Evolutionary conservation across 768 basidiomycete species (phyloP).

Genomic region (Dioszegia hungarica): DNA sequence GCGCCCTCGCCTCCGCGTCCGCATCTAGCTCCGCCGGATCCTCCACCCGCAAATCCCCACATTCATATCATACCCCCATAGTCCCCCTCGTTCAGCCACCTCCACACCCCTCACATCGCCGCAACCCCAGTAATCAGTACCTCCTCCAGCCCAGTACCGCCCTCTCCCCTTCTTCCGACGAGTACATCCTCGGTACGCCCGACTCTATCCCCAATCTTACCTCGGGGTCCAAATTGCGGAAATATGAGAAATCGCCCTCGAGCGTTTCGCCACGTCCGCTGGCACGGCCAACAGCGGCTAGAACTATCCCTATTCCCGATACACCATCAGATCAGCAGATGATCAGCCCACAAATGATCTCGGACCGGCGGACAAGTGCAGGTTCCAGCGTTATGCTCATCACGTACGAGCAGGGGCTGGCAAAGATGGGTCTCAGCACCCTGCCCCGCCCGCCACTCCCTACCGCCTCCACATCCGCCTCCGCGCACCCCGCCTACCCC

Average conservation of each 20-base stretch:
- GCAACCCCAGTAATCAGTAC: background rate
- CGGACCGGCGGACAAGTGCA: background rate
- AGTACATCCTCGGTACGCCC: background rate
- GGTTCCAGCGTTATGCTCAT: slow-evolving; percentile 4
- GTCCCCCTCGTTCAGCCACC: slow-evolving; percentile 3
- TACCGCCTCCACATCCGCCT: background rate
- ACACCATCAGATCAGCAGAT: background rate
- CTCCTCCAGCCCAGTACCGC: background rate
- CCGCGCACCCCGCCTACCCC: background rate
- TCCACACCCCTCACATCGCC: background rate
- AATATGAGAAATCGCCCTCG: background rate
- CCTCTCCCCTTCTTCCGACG: background rate
- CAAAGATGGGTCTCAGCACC: background rate
- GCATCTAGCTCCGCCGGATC: background rate
- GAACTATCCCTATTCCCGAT: background rate
- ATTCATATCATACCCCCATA: background rate
- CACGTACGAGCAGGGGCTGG: slow-evolving; percentile 20
- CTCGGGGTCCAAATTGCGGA: background rate
- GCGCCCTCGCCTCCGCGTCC: background rate
- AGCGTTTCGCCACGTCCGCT: background rate
- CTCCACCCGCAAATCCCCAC: background rate
- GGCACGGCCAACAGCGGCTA: no score
- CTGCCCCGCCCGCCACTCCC: background rate
- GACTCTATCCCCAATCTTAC: background rate
- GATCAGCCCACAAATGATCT: background rate